phyloP scores from a whole-genome alignment of 768 basidiomycete genomes.

The Suillus alpinus region DNA sequence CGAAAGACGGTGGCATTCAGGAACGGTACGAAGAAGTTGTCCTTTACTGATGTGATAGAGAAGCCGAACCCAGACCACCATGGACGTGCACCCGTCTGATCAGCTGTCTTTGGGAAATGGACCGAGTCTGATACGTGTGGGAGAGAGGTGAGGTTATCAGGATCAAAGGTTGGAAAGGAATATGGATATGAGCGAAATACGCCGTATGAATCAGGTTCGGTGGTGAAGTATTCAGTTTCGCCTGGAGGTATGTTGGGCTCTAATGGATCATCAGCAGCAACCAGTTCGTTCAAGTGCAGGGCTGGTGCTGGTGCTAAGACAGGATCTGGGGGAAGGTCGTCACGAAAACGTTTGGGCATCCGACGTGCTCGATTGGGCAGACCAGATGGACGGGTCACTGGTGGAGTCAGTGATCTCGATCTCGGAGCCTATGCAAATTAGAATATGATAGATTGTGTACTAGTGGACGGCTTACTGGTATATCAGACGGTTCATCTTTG shows the following conservation, averaged over 20 bases:
- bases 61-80: slow-evolving; percentile 7
- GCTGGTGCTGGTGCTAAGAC: not conserved
- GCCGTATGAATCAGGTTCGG: not conserved
- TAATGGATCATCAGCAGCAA: not conserved
- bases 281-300: not conserved
- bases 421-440: not conserved
- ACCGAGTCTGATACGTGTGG: not conserved
- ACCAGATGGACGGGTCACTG: not conserved
- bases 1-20: slow-evolving; percentile 13
- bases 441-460: too few species aligned
- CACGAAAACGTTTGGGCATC: not conserved
- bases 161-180: not conserved
- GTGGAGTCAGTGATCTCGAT: not conserved
- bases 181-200: not conserved
- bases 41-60: not conserved
- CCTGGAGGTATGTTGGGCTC: not conserved
- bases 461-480: too few species aligned
- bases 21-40: slow-evolving; percentile 9
- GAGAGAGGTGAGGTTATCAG: not conserved
- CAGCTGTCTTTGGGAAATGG: not conserved
- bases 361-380: not conserved
- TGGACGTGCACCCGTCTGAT: not conserved
- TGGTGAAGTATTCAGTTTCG: too few species aligned
- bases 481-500: too few species aligned
- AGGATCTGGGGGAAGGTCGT: not conserved